Evolutionary conservation across 208 protist species (phyloP).

Genomic region (Crithidia sp.): DNA sequence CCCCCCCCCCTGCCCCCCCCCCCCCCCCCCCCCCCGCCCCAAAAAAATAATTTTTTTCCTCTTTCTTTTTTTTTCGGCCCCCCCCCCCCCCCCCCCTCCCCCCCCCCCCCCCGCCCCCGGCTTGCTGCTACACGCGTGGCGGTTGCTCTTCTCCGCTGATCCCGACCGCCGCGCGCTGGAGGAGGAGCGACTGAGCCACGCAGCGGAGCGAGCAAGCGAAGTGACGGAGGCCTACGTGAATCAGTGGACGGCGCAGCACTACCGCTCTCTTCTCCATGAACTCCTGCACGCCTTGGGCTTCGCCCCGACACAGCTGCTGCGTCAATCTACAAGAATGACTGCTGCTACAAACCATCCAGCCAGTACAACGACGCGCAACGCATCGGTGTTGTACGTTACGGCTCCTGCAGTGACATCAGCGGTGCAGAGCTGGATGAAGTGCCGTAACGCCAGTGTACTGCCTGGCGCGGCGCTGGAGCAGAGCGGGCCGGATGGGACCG

Average conservation of each 20-base stretch:
- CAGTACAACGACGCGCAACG: not conserved
- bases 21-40: too few species aligned
- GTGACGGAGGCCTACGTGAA: slow-evolving; percentile 7
- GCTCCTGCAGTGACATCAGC: not conserved
- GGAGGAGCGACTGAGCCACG: slow-evolving; percentile 1
- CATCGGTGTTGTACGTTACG: not conserved
- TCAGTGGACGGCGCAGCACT: slow-evolving; percentile 33
- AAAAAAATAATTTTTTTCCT: too few species aligned
- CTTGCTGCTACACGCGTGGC: not conserved
- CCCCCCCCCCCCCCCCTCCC: too few species aligned
- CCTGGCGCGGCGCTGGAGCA: slow-evolving; percentile 66
- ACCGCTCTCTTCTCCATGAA: slow-evolving; percentile 68
- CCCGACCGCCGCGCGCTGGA: not conserved
- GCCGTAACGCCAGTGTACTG: slow-evolving; percentile 8
- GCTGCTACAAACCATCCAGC: not conserved
- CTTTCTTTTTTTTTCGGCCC: too few species aligned
- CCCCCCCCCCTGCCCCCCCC: too few species aligned
- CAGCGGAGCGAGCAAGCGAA: slow-evolving; percentile 1
- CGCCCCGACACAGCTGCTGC: slow-evolving; percentile 34
- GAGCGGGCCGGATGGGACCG: slow-evolving; percentile 68
- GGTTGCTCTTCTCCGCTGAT: not conserved
- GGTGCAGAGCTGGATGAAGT: slow-evolving; percentile 23
- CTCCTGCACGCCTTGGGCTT: slow-evolving; percentile 81
- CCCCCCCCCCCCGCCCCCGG: too few species aligned
- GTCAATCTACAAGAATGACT: not conserved